Percentiles rank a stretch among this genome's conserved stretches.
Evolutionary conservation across 208 protist genomes (phyloP).

Genomic region (Trypanosoma scelopori): DNA sequence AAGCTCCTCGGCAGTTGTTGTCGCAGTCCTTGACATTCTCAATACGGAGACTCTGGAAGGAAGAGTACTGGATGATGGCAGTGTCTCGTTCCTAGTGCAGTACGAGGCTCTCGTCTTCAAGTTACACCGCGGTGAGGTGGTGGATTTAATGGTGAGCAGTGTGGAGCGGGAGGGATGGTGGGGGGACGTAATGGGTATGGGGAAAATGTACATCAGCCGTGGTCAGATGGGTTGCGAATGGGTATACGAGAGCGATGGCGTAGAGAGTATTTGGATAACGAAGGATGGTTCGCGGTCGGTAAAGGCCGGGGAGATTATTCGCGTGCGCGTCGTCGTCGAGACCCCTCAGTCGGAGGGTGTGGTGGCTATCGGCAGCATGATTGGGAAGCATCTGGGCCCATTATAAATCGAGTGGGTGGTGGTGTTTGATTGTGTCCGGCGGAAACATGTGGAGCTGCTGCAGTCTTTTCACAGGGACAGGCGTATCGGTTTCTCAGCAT

Average conservation of each 20-base stretch:
- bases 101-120: conserved; percentile 86
- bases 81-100: conserved; percentile 67
- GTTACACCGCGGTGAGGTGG: conserved; percentile 81
- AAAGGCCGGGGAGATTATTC: conserved; percentile 62
- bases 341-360: conserved; percentile 74
- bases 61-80: conserved; percentile 77
- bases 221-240: conserved; percentile 63
- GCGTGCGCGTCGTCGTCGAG: conserved; percentile 76
- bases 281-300: conserved; percentile 60
- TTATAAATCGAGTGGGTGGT: conserved; percentile 25
- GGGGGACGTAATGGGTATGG: conserved; percentile 71
- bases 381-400: conserved; percentile 60
- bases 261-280: conserved; percentile 59
- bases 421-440: not conserved
- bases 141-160: conserved; percentile 69
- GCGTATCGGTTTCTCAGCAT: no score
- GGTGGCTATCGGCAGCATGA: conserved; percentile 74
- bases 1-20: conserved; percentile 68
- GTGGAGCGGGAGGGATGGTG: conserved; percentile 77
- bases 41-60: conserved; percentile 70
- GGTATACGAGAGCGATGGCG: conserved; percentile 65
- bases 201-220: conserved; percentile 74
- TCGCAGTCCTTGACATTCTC: conserved; percentile 82
- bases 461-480: no score
- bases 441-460: no score